Evolutionary conservation across 345 rosid genomes (phyloP).

Genomic region (Acer campestre): DNA sequence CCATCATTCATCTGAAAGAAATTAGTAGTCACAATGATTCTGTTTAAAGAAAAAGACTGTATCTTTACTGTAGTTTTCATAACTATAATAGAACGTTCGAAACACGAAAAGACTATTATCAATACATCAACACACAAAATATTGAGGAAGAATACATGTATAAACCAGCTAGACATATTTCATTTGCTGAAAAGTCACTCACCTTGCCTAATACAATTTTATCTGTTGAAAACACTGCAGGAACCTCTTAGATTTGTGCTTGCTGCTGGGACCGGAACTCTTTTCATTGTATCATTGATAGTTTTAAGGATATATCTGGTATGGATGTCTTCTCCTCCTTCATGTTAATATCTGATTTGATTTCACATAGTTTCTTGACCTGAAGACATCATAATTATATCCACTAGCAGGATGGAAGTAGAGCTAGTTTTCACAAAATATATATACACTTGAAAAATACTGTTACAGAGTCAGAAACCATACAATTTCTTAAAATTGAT

Average conservation of each 20-base stretch:
- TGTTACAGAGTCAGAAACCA: not conserved
- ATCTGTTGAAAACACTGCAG: conserved; percentile 43
- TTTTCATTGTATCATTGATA: conserved; percentile 77
- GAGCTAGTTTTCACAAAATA: not conserved
- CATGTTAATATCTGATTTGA: conserved; percentile 1
- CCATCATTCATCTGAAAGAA: not conserved
- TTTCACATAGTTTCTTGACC: not conserved
- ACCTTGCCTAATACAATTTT: not conserved
- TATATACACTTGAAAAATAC: not conserved
- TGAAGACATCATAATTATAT: not conserved
- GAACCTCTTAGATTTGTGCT: conserved; percentile 82
- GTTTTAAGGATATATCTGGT: conserved; percentile 91
- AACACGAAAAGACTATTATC: conserved; percentile 1
- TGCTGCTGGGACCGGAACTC: conserved; percentile 95
- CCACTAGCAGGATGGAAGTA: not conserved
- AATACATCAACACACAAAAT: not conserved
- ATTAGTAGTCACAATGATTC: not conserved
- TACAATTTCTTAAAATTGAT: not conserved
- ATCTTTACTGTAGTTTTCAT: not conserved
- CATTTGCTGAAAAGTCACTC: not conserved
- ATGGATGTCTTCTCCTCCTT: conserved; percentile 17
- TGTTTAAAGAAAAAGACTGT: too few species aligned
- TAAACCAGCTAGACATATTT: not conserved
- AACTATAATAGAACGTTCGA: not conserved
- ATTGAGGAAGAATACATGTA: not conserved